These are phyloP conservation scores for Kwoniella dejecticola DNA, from an alignment of 768 basidiomycete species.

Conservation along the genomic window DNA sequence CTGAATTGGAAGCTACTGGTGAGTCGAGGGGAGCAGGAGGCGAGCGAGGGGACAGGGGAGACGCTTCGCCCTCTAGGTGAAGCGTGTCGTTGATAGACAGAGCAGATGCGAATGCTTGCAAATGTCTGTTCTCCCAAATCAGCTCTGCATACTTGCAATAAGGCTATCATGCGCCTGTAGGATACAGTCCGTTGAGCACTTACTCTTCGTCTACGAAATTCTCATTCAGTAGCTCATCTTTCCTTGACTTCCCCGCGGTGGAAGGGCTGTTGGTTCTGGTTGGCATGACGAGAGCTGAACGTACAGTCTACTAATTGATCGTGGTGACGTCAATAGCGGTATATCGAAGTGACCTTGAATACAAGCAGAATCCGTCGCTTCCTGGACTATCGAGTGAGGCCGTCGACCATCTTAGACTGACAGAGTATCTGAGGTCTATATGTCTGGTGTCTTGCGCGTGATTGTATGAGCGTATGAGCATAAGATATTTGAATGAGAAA, in stretches of 20 bases:
- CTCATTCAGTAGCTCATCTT: slow-evolving; percentile 56
- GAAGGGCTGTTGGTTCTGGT: background rate
- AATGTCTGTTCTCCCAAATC: slow-evolving; percentile 59
- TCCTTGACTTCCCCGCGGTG: background rate
- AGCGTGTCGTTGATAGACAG: slow-evolving; percentile 64
- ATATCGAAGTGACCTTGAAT: background rate
- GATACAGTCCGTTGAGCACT: slow-evolving; percentile 34
- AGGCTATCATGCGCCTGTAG: background rate
- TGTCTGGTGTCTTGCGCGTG: no score
- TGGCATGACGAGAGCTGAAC: background rate
- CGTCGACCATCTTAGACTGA: no score
- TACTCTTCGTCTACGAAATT: slow-evolving; percentile 76
- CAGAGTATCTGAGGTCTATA: no score
- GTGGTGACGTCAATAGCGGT: background rate
- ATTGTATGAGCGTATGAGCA: no score
- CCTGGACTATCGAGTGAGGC: no score
- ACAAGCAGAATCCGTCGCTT: no score
- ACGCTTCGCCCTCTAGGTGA: slow-evolving; percentile 35
- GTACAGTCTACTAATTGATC: background rate
- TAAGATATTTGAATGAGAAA: no score
- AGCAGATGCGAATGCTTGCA: slow-evolving; percentile 76
- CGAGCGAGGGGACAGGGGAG: slow-evolving; percentile 34
- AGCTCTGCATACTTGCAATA: background rate
- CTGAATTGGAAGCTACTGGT: slow-evolving; percentile 53
- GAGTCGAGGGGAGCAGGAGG: slow-evolving; percentile 26